These are phyloP conservation scores for Penicillium sp. DNA, from an alignment of 2,329 filamentous ascomycete species.

Conservation along the genomic window DNA sequence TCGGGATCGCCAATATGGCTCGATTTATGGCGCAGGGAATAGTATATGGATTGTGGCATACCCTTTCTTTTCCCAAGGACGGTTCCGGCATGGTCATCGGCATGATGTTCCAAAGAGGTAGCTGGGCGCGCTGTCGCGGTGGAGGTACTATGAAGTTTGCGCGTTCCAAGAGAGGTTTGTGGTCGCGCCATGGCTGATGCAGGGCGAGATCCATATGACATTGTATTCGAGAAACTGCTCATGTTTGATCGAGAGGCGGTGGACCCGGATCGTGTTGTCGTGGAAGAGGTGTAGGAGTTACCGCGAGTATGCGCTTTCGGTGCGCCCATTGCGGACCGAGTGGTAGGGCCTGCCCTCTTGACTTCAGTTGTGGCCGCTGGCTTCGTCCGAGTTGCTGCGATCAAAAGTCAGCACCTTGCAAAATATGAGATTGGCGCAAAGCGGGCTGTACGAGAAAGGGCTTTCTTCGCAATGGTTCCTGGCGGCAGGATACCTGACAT, in stretches of 20 bases:
- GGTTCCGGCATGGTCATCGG: constrained; percentile 33
- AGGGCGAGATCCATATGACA: constrained; percentile 50
- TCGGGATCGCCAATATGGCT: constrained; percentile 10
- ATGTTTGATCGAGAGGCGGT: constrained; percentile 42
- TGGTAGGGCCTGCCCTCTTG: constrained; percentile 20
- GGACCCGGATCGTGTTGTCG: constrained; percentile 34
- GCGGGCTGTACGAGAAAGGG: constrained; percentile 29
- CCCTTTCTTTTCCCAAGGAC: constrained; percentile 47
- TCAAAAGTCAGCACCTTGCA: constrained; percentile 28
- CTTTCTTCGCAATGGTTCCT: constrained; percentile 42
- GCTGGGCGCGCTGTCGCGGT: constrained; percentile 37
- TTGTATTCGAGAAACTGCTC: constrained; percentile 52
- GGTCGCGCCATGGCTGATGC: constrained; percentile 43
- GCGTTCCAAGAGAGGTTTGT: constrained; percentile 48
- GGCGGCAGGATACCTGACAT: constrained; percentile 44
- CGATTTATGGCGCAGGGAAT: constrained; percentile 13
- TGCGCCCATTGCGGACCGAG: constrained; percentile 35
- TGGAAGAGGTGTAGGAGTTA: constrained; percentile 33
- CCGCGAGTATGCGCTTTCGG: constrained; percentile 37
- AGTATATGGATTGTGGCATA: constrained; percentile 40
- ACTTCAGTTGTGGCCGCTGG: constrained; percentile 47
- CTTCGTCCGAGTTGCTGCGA: constrained; percentile 43
- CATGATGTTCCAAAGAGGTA: constrained; percentile 39
- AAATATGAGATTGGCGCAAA: constrained; percentile 1
- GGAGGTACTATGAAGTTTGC: constrained; percentile 43